These are phyloP conservation scores for Cystofilobasidium ferigula DNA, from an alignment of 768 basidiomycete genomes.

Conservation along the genomic window DNA sequence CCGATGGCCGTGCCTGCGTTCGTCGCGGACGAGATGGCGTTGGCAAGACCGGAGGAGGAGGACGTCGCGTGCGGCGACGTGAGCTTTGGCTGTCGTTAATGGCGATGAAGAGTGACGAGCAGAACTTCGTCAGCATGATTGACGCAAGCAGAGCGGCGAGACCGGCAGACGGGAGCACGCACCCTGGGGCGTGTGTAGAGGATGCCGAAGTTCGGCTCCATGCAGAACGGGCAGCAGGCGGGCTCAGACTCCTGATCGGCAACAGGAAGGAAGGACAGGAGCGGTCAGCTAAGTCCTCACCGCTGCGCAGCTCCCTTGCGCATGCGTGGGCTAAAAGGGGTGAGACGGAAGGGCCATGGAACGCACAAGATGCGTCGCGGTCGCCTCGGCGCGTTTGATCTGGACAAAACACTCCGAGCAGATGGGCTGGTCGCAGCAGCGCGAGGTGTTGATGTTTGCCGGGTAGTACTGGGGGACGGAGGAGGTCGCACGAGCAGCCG, in stretches of 20 bases:
- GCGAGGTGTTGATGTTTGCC: slow-evolving; percentile 87
- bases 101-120: neutral
- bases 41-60: neutral
- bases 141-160: neutral
- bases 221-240: slow-evolving; percentile 93
- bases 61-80: neutral
- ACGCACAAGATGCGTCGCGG: slow-evolving; percentile 73
- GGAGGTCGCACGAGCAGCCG: neutral
- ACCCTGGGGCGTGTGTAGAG: slow-evolving; percentile 70
- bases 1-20: neutral
- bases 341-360: neutral
- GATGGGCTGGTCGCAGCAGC: slow-evolving; percentile 96
- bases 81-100: neutral
- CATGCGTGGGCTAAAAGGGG: too few relatives aligned
- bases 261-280: too few relatives aligned
- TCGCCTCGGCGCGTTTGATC: slow-evolving; percentile 93
- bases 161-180: slow-evolving; percentile 39
- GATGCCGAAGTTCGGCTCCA: slow-evolving; percentile 92
- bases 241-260: slow-evolving; percentile 68
- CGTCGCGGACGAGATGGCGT: neutral
- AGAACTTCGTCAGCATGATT: neutral
- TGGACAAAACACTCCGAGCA: slow-evolving; percentile 99
- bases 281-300: too few relatives aligned
- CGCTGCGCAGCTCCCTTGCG: too few relatives aligned
- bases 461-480: slow-evolving; percentile 69